Conservation (phyloP, 352 stramenopile species). For the Phytophthora quininea region DNA sequence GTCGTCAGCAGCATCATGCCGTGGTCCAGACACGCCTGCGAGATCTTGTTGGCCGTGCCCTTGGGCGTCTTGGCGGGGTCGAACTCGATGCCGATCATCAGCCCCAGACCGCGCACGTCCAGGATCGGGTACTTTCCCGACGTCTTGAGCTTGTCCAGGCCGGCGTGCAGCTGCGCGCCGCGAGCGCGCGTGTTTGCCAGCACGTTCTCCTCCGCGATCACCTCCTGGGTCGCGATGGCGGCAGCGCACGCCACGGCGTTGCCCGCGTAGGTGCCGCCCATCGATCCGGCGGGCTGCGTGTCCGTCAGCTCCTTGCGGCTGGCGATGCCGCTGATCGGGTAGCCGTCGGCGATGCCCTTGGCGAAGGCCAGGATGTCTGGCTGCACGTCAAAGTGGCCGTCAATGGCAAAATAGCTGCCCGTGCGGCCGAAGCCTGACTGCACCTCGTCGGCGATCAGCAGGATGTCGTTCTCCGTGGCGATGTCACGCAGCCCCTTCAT, state of each 20-base stretch:
- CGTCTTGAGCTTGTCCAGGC: slow-evolving; percentile 77
- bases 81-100: slow-evolving; percentile 95
- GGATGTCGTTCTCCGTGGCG: slow-evolving; percentile 92
- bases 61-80: slow-evolving; percentile 51
- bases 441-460: slow-evolving; percentile 94
- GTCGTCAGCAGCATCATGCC: slow-evolving; percentile 93
- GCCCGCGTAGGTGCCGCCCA: slow-evolving; percentile 93
- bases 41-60: slow-evolving; percentile 78
- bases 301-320: slow-evolving; percentile 90
- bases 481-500: slow-evolving; percentile 92
- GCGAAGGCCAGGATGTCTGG: slow-evolving; percentile 94
- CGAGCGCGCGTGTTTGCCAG: slow-evolving; percentile 83
- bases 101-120: slow-evolving; percentile 91
- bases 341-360: slow-evolving; percentile 94
- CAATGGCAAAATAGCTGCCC: slow-evolving; percentile 87
- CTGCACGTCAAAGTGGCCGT: slow-evolving; percentile 83
- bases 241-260: slow-evolving; percentile 92
- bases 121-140: slow-evolving; percentile 78
- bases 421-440: slow-evolving; percentile 91
- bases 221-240: slow-evolving; percentile 88
- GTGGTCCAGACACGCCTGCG: slow-evolving; percentile 81
- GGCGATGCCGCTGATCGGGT: slow-evolving; percentile 90
- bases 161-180: slow-evolving; percentile 74
- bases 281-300: slow-evolving; percentile 83
- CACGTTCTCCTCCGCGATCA: slow-evolving; percentile 90